Conservation (phyloP, 148 eudicot genomes). For the Rhododendron vialii region DNA sequence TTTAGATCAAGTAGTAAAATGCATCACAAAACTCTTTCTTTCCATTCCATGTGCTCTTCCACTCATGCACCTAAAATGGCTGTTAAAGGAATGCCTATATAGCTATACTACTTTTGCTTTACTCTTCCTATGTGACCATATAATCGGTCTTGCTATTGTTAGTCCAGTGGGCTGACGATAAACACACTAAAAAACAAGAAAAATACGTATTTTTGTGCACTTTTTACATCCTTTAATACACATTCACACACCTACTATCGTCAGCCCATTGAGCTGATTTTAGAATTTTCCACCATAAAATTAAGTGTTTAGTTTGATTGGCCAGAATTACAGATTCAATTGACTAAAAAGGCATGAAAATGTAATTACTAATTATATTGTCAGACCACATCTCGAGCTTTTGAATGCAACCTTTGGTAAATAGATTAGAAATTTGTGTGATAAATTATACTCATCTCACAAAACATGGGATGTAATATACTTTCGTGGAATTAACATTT, state of each 20-base stretch:
- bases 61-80: slow-evolving; percentile 11
- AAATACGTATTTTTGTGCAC: too few species aligned
- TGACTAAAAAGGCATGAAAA: too few species aligned
- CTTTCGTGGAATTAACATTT: neutral
- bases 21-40: neutral
- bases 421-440: neutral
- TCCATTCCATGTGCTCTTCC: slow-evolving; percentile 12
- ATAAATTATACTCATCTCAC: neutral
- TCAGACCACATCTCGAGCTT: neutral
- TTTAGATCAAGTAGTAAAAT: neutral
- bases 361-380: neutral
- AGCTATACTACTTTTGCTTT: neutral
- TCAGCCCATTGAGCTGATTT: too few species aligned
- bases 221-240: too few species aligned
- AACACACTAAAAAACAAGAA: too few species aligned
- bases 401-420: neutral
- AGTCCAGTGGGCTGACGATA: too few species aligned
- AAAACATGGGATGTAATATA: neutral
- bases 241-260: too few species aligned
- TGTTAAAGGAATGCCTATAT: neutral
- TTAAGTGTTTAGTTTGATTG: neutral
- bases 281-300: too few species aligned
- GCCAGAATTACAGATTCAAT: too few species aligned
- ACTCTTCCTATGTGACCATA: too few species aligned
- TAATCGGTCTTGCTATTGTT: too few species aligned